phyloP scores from a whole-genome alignment of 768 basidiomycete genomes.

The Hirschioporus abietinus region DNA sequence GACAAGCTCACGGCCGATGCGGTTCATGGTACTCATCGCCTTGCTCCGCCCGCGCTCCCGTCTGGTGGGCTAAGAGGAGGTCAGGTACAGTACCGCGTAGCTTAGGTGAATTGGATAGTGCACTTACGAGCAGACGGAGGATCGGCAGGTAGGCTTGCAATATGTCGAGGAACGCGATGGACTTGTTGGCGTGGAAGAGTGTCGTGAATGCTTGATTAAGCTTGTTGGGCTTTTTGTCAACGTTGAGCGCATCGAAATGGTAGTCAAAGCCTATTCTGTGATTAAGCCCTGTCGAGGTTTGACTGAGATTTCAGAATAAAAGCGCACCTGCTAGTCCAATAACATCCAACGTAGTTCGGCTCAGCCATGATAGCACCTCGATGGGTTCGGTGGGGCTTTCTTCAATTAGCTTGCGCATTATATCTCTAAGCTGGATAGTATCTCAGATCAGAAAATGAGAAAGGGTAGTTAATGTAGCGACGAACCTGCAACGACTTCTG shows the following conservation, averaged over 20 bases:
- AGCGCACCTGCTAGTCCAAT: conserved; percentile 20
- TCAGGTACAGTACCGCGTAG: not conserved
- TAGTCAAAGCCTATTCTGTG: conserved; percentile 32
- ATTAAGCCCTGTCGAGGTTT: not conserved
- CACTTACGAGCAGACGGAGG: conserved; percentile 34
- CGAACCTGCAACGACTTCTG: conserved; percentile 47
- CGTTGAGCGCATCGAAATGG: conserved; percentile 20
- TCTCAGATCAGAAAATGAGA: conserved; percentile 2
- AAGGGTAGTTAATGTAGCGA: not conserved
- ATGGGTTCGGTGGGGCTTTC: conserved; percentile 19
- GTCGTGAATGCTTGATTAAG: conserved; percentile 4
- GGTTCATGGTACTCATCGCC: conserved; percentile 37
- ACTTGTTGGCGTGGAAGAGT: conserved; percentile 2
- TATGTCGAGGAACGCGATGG: conserved; percentile 21
- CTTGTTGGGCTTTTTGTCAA: not conserved
- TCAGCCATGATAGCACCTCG: conserved; percentile 16
- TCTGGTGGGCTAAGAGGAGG: conserved; percentile 19
- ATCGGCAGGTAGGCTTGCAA: conserved; percentile 32
- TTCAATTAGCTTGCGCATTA: conserved; percentile 34
- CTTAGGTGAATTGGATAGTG: not conserved
- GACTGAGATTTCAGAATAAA: not conserved
- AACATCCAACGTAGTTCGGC: conserved; percentile 18
- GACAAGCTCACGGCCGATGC: conserved; percentile 46
- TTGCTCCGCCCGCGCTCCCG: conserved; percentile 13
- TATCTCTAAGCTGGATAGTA: conserved; percentile 40